A percentile compares a stretch with the other conserved stretches of the same genome.
phyloP scores from a whole-genome alignment of 305 asterid species.

The Fraxinus floribunda region DNA sequence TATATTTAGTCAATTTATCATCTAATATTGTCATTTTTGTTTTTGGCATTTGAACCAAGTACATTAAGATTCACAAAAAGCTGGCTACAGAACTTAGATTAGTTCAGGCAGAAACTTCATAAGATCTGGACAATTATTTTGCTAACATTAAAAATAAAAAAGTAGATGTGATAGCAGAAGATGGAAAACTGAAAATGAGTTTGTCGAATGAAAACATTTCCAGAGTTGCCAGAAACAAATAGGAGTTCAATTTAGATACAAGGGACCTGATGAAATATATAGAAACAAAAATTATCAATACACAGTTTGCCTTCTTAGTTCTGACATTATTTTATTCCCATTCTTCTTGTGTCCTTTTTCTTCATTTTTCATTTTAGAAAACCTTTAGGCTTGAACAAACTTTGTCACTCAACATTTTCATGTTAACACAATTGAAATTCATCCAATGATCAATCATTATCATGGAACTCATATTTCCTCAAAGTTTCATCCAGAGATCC shows the following conservation, averaged over 20 bases:
- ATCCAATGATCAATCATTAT: background rate
- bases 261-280: background rate
- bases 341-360: background rate
- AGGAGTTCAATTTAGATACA: background rate
- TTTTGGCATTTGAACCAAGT: background rate
- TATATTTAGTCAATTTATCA: background rate
- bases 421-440: background rate
- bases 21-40: background rate
- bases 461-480: background rate
- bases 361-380: background rate
- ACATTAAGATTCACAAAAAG: background rate
- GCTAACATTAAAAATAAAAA: background rate
- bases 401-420: background rate
- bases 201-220: background rate
- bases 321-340: background rate
- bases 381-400: background rate
- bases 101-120: slow-evolving; percentile 9
- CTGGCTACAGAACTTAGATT: background rate
- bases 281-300: background rate
- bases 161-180: background rate
- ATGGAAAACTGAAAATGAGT: background rate
- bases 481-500: background rate
- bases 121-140: background rate
- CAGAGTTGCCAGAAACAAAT: slow-evolving; percentile 4
- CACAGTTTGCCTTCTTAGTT: background rate